Base-by-base conservation (phyloP, 768 basidiomycete genomes). In the Mycena galericulata region DNA sequence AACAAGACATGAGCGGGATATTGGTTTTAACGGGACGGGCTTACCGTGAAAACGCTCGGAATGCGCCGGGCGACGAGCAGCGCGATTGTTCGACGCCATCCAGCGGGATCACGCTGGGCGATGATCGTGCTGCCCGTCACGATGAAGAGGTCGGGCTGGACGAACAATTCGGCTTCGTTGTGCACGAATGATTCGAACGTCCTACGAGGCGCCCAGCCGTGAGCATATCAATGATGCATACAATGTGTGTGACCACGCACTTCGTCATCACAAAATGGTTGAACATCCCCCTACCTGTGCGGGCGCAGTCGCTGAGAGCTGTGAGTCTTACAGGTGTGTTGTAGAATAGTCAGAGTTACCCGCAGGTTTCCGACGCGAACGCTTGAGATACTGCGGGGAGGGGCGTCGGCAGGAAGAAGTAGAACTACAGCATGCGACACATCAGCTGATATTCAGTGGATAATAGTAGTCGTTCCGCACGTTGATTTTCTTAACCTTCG, bases 111-210 rank as follows among this genome's bases (percentile, higher is more conserved):
- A 18, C 24, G 7, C 4, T n/a, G 10, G 47, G 47, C 24, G 47
- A 49, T 6, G 47, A 18, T 24, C 29, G 36, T 11, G 47, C 47
- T 49, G 47, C 18, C 27, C 22, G 6, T 4, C 8, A 8, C 47
- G 30, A 53, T 53, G 51, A 30, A 30, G 6, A 53, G 14, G 47
- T 49, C 47, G 22, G 47, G 47, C 24, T 40, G 26, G 18, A 57
- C 38, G 55, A 65, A 65, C 36, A 65, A 11, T 32, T 65, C 63
- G 27, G 34, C 63, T 41, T 65, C 63, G 55, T 65, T 65, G 55
- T 65, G 34, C 24, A 65, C 46, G 27, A 57, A 65, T 57, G 46
- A 38, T 57, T 65, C 63, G 55, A 40, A 65, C 12, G 46, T 57
- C n/a, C 54, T 65, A 49, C 2, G 38, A 41, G 3, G 36, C 5